Evolutionary conservation across 495 filamentous ascomycete genomes (phyloP), one percentile per base, ranked within the genome.

Genomic region (Penicillium soppii): DNA sequence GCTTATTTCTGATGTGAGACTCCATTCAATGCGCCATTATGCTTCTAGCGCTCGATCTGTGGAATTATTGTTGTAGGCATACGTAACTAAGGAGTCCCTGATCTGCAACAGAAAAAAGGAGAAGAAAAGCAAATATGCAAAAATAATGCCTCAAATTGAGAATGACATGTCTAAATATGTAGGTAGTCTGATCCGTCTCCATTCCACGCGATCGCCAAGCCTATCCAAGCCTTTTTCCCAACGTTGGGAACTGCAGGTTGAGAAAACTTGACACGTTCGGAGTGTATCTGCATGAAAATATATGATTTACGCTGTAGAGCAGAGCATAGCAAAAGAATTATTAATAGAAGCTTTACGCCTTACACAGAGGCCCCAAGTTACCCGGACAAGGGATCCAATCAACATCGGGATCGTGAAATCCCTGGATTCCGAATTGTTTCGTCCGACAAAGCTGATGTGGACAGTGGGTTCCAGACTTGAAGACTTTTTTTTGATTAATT

Each of bases 241-340:
- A 49, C 47, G 47, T 49, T 49, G 47, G 47, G 47, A 49, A 41
- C 35, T 48, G 46, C 26, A 36, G 43, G 26, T 37, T 23, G 42
- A 27, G 19, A 30, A 9, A n/a, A 3, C 7, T 17, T 37, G 35
- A 29, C 5, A 25, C 39, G 13, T 47, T 26, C 22, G 21, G 41
- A 30, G 25, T n/a, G n/a, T n/a, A 29, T 43, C 27, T 43, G 9
- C 9, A 27, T 17, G 1, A 2, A 7, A 38, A 19, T 23, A 15
- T 40, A 19, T 22, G 12, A 20, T 32, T 25, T 49, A 49, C 47
- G 37, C 47, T 1, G 47, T 41, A 49, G 25, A 49, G 25, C 1
- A 39, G 35, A 29, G 47, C n/a, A 39, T 49, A 39, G 13, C 16
- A 15, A 22, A 25, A 1, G 6, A 26, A 40, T 49, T 49, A 49